phyloP scores from a whole-genome alignment of 306 rosid species.

The Prunus persica region Prunus_persica_NCBIv2 NC_034015.1:12220501-12221000 shows the following conservation, averaged over 20 bases:
- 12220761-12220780: not conserved
- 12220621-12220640: not conserved
- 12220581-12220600: not conserved
- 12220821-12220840: not conserved
- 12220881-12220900: constrained; percentile 57
- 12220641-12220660: not conserved
- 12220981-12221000: not conserved
- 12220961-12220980: not conserved
- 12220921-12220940: constrained; percentile 65
- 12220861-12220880: constrained; percentile 55
- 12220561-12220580: not conserved
- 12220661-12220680: not conserved
- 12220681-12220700: not conserved
- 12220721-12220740: not conserved
- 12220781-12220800: not conserved
- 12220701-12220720: not conserved
- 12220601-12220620: not conserved
- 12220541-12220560: not conserved
- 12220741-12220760: not conserved
- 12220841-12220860: constrained; percentile 3
- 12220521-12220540: not conserved
- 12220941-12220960: not conserved
- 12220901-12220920: constrained; percentile 74
- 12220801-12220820: not conserved
- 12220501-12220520: not conserved